Percentiles rank a stretch among this genome's conserved stretches.
These are phyloP conservation scores for Pseudomicrostroma phylloplanum DNA, from an alignment of 1,284 basidiomycete species.

Conservation along the genomic window DNA sequence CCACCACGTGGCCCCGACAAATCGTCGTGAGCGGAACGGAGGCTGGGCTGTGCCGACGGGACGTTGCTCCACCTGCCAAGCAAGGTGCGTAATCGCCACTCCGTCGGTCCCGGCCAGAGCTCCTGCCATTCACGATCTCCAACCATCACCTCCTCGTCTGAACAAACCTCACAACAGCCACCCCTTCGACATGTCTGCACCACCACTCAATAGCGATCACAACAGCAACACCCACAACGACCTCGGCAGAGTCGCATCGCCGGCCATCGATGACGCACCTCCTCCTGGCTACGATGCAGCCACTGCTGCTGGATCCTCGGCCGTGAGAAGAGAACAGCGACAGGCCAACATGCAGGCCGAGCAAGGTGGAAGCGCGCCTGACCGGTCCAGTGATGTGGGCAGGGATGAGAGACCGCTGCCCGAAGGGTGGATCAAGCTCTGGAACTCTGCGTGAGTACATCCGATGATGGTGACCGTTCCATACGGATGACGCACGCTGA, in stretches of 20 bases:
- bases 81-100: too few relatives aligned
- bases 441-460: constrained; percentile 17
- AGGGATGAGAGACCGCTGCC: constrained; percentile 22
- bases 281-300: constrained; percentile 6
- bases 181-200: neutral
- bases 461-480: neutral
- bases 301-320: neutral
- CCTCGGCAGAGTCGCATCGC: too few relatives aligned
- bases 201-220: neutral
- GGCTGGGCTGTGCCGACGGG: too few relatives aligned
- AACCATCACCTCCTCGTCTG: neutral
- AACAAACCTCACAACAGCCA: neutral
- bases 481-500: neutral
- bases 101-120: too few relatives aligned
- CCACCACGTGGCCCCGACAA: too few relatives aligned
- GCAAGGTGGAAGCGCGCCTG: too few relatives aligned
- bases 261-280: neutral
- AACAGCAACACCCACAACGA: too few relatives aligned
- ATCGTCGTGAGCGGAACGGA: too few relatives aligned
- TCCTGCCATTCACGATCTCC: too few relatives aligned
- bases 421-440: constrained; percentile 44
- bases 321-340: neutral
- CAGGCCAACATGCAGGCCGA: too few relatives aligned
- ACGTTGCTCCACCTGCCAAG: too few relatives aligned
- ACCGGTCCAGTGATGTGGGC: neutral